These are phyloP conservation scores for Physcomitrellopsis africana DNA, from an alignment of 225 moss, liverwort and hornwort genomes.

Conservation along the genomic window DNA sequence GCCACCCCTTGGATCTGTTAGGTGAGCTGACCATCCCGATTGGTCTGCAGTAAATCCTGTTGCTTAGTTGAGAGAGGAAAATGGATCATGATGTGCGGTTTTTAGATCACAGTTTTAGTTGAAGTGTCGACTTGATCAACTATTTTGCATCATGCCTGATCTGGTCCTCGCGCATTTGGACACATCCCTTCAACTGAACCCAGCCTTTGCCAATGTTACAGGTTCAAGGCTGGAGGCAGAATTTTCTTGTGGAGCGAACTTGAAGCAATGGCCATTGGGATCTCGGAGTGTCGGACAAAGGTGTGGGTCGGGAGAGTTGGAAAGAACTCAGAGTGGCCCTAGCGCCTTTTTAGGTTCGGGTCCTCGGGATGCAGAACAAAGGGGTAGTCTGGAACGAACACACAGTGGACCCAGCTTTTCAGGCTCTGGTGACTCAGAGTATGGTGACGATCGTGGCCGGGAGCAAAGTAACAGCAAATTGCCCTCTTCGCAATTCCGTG, in stretches of 20 bases:
- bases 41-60: not conserved
- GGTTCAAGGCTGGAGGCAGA: slow-evolving; percentile 55
- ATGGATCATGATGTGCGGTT: not conserved
- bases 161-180: not conserved
- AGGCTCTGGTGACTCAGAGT: slow-evolving; percentile 74
- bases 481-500: slow-evolving; percentile 96
- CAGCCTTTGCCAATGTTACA: slow-evolving; percentile 39
- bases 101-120: too few species aligned
- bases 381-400: slow-evolving; percentile 54
- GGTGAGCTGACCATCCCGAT: slow-evolving; percentile 29
- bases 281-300: slow-evolving; percentile 46
- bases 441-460: slow-evolving; percentile 82
- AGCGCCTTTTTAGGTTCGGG: slow-evolving; percentile 45
- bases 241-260: slow-evolving; percentile 41
- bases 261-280: slow-evolving; percentile 52
- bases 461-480: slow-evolving; percentile 75
- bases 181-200: slow-evolving; percentile 15
- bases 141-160: not conserved
- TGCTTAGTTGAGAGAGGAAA: slow-evolving; percentile 4
- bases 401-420: slow-evolving; percentile 67
- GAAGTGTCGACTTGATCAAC: too few species aligned
- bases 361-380: slow-evolving; percentile 46
- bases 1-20: slow-evolving; percentile 41
- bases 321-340: slow-evolving; percentile 61
- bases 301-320: slow-evolving; percentile 43